Conservation (phyloP, 2,329 filamentous ascomycete species). For the Penicillium glabrum region DNA sequence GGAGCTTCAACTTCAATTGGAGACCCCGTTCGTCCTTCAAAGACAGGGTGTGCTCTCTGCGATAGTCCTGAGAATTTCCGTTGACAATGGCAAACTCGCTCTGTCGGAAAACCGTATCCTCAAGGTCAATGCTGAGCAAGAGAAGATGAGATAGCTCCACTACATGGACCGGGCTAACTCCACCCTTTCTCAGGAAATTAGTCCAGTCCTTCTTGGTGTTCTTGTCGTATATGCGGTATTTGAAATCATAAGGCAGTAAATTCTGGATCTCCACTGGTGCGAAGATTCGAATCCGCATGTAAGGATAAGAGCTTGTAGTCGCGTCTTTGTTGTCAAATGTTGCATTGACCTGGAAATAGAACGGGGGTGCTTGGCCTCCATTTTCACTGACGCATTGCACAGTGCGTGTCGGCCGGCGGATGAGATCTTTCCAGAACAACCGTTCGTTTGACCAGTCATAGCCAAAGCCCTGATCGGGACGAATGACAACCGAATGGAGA, state of each 20-base stretch:
- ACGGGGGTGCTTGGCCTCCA: constrained; percentile 73
- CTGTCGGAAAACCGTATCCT: constrained; percentile 89
- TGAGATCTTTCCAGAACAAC: constrained; percentile 88
- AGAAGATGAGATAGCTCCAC: constrained; percentile 93
- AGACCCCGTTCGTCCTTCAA: constrained; percentile 84
- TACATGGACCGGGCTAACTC: constrained; percentile 94
- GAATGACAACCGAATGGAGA: constrained; percentile 81
- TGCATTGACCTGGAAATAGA: constrained; percentile 95
- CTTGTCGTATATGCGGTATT: constrained; percentile 98
- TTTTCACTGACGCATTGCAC: constrained; percentile 85
- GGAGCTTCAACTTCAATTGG: constrained; percentile 75
- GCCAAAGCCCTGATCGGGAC: constrained; percentile 93
- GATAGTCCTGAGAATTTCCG: constrained; percentile 81
- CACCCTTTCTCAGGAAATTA: constrained; percentile 94
- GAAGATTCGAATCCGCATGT: constrained; percentile 89
- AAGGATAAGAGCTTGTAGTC: constrained; percentile 80
- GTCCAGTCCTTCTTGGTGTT: constrained; percentile 99
- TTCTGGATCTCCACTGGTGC: constrained; percentile 95
- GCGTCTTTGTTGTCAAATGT: constrained; percentile 82
- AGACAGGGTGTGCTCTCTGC: constrained; percentile 73
- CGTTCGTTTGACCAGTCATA: constrained; percentile 92
- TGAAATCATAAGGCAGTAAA: constrained; percentile 94
- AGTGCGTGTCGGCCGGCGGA: constrained; percentile 80
- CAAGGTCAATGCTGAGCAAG: constrained; percentile 90
- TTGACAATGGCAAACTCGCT: constrained; percentile 99